phyloP scores from a whole-genome alignment of 2,329 filamentous ascomycete genomes.

The Sporothrix phasma region DNA sequence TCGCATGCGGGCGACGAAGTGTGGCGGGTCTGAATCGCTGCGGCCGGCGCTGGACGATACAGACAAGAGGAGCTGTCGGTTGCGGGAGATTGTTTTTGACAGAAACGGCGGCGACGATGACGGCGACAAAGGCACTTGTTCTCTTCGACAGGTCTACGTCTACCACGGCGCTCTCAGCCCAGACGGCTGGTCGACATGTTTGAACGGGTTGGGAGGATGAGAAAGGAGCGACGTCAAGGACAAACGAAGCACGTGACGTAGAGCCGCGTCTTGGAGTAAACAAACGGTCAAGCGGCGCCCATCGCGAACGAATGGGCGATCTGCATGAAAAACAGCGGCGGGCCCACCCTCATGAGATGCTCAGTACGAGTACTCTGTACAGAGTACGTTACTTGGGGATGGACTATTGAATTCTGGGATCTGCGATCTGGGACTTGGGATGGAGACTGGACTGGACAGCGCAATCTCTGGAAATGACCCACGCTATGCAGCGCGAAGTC shows the following conservation, averaged over 20 bases:
- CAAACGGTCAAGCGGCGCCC: background rate
- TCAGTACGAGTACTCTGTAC: no score
- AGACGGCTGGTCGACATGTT: constrained; percentile 37
- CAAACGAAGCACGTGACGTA: background rate
- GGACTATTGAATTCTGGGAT: no score
- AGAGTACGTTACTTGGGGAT: no score
- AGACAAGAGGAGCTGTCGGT: constrained; percentile 42
- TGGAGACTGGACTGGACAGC: background rate
- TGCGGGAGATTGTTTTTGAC: constrained; percentile 36
- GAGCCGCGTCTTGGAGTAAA: background rate
- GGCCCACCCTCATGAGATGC: background rate
- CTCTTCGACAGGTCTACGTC: constrained; percentile 49
- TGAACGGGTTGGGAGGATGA: constrained; percentile 35
- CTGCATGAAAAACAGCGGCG: background rate
- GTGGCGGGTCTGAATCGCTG: constrained; percentile 44
- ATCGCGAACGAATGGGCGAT: background rate
- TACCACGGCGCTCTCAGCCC: constrained; percentile 31
- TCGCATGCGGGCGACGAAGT: constrained; percentile 35
- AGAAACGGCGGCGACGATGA: constrained; percentile 18
- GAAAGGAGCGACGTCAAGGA: background rate
- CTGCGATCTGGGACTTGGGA: background rate
- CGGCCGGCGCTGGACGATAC: constrained; percentile 27
- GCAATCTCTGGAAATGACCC: background rate
- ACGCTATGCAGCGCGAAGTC: background rate
- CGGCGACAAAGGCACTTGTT: no score